phyloP scores from a whole-genome alignment of 78 protist species.

The Protostelium mycophagum region DNA sequence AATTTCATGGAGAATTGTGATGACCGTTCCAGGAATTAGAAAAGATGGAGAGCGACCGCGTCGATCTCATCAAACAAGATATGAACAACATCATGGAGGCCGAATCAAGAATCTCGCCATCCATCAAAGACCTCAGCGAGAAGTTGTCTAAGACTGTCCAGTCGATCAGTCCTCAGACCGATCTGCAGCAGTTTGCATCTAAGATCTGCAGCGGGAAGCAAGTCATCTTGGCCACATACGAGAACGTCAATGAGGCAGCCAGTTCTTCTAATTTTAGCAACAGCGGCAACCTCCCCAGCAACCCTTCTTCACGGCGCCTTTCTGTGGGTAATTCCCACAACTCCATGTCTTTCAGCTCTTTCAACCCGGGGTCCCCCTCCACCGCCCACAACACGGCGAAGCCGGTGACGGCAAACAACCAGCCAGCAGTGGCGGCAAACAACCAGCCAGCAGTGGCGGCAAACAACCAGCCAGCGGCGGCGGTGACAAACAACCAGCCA shows the following conservation, averaged over 20 bases:
- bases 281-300: neutral
- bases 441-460: neutral
- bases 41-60: neutral
- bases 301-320: neutral
- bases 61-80: neutral
- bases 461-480: no score
- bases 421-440: neutral
- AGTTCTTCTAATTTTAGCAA: neutral
- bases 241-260: neutral
- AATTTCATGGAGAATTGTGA: neutral
- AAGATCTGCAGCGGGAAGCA: neutral
- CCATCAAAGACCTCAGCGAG: neutral
- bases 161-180: neutral
- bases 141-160: neutral
- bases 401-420: neutral
- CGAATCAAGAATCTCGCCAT: neutral
- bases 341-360: no score
- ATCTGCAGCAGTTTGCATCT: neutral
- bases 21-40: neutral
- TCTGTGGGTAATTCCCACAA: no score
- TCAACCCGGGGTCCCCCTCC: neutral
- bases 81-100: neutral
- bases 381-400: neutral
- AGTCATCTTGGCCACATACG: neutral
- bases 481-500: neutral